Conservation (phyloP, 176 grass and related monocot species). For the Typha latifolia region DNA sequence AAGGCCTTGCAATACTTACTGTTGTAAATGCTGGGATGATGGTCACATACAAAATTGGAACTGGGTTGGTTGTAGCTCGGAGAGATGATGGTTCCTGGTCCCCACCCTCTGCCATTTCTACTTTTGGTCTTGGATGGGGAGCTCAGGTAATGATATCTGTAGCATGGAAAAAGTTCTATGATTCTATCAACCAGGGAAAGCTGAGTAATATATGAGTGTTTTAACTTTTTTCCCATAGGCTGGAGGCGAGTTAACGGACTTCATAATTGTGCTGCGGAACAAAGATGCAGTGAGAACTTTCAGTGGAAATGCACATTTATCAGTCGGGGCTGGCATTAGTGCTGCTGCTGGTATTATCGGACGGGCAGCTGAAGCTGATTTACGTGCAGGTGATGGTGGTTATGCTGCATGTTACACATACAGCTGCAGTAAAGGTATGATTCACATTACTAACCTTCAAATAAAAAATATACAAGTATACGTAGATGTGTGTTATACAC, state of each 20-base stretch:
- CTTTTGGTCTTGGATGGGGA: constrained; percentile 85
- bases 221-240: constrained; percentile 32
- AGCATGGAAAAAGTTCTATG: no score
- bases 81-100: constrained; percentile 88
- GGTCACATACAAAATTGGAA: constrained; percentile 85
- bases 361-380: constrained; percentile 72
- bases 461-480: neutral
- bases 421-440: constrained; percentile 90
- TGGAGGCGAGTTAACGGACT: constrained; percentile 87
- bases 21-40: constrained; percentile 65
- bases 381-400: constrained; percentile 81
- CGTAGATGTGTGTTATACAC: neutral
- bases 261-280: constrained; percentile 81
- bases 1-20: constrained; percentile 76
- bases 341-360: constrained; percentile 77
- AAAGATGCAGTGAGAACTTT: constrained; percentile 85
- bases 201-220: no score
- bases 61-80: constrained; percentile 62
- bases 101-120: constrained; percentile 79
- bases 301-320: constrained; percentile 72
- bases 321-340: constrained; percentile 72
- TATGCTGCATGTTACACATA: constrained; percentile 92
- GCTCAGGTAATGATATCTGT: constrained; percentile 48
- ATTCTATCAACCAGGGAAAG: no score
- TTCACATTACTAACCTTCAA: constrained; percentile 3